Evolutionary conservation across 1,284 basidiomycete genomes (phyloP), one percentile per base, ranked within the genome.

Genomic region (Sporisorium exsertum): DNA sequence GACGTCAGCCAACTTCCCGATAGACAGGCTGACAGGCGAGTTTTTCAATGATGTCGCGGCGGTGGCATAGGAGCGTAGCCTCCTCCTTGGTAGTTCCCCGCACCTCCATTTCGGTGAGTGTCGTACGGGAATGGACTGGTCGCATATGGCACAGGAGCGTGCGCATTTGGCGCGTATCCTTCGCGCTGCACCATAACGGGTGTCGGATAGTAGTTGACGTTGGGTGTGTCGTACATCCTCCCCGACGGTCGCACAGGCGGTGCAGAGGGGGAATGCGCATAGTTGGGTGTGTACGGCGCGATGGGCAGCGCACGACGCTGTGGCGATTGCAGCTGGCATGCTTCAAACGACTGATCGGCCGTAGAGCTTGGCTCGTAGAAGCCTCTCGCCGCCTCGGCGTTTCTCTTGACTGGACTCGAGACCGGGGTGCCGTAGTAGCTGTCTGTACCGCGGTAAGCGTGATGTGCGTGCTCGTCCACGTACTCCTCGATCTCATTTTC

Each of bases 181-280:
- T 47, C 49, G 58, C 32, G 61, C 40, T 64, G 62, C 45, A 42
- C 7, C 58, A 71, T 57, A 35, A 58, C 54, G 8, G 62, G 68
- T 15, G 68, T 71, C 10, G 68, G 58, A 24, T 71, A 71, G 22
- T 71, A 71, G 50, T 64, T 71, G 57, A 64, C 62, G 54, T 71
- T 71, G 6, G 68, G 68, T 29, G 68, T 71, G 24, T 71, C 62
- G 54, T 71, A 71, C 58, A 71, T 57, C 51, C 68, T 58, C 24
- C 62, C 68, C 16, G 62, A 71, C 1, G 68, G 68, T 32, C 58
- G 27, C 18, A 53, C 54, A 10, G 46, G 58, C 18, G 62, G 58
- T 24, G 62, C 54, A 20, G 29, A 22, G 5, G 58, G 54, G 15
- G 37, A 42, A 15, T 27, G 5, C 16, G 55, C 65, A n/a, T 71